Base-by-base conservation (phyloP, 768 basidiomycete species). In the Wakefieldia striispora region DNA sequence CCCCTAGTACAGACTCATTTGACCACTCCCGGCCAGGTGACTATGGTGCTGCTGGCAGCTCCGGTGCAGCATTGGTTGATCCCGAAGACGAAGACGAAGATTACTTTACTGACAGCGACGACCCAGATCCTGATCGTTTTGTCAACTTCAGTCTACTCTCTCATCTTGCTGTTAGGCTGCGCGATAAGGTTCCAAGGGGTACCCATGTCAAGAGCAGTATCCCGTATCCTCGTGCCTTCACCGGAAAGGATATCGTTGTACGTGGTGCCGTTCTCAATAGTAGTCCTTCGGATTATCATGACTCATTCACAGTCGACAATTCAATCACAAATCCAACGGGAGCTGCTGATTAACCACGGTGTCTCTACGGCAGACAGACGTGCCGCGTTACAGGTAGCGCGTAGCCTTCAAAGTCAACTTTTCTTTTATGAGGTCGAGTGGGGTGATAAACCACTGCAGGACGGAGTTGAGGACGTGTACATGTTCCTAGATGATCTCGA, bases 401-500 rank as follows among this genome's bases (percentile, higher is more conserved):
- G 92, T 34, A 91, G 89, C 49, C 75, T 98, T 33, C 94, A 97
- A 63, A 86, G 81, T 50, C 92, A 95, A 64, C 77, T 98, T 5
- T 97, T 93, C 76, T 95, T 97, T 68, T 91, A 92, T 63, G 95
- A 98, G 65, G 94, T 97, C 7, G 94, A 97, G 63, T 95, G 94
- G 91, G 91, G 88, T 26, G 83, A 84, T 43, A 82, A 84, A 17
- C 75, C 84, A 1, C 70, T 97, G 47, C 82, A 88, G 48, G 93
- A 95, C 61, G 85, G 88, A 3, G 88, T 95, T 4, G 93, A 95
- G 60, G 91, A 95, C 54, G 93, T 97, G 6, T 97, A 90, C 70
- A 89, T 88, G 77, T 95, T 97, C 68, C 73, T 91, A 61, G 91
- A 91, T 50, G 93, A 95, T 55, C 76, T 79, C 34, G 84, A 85